Evolutionary conservation across 768 basidiomycete genomes (phyloP), one percentile per base, ranked within the genome.

Genomic region (Leccinum sublutescens): DNA sequence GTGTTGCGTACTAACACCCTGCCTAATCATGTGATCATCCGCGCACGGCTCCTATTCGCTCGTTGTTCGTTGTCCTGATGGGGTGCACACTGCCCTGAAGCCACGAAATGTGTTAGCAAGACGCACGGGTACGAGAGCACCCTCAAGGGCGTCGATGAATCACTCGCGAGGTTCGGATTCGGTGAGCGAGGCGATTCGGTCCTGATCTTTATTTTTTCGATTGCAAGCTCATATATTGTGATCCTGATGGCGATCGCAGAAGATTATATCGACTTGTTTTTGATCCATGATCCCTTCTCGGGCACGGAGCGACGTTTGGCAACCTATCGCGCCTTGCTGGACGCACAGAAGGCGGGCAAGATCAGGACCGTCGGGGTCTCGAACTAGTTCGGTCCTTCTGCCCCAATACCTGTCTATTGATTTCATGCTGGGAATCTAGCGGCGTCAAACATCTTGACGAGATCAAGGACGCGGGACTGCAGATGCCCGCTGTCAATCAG

Each of bases 331-430:
- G 89, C 88, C 7, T 77, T 94, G 11, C 70, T 85, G 5, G 84
- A 87, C 36, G 81, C 82, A n/a, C 81, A 82, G 62, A 67, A 75
- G 29, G 80, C 74, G 3, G 90, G 91, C 3, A 89, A 89, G 65
- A 80, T 92, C 53, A 79, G 82, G 61, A 79, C 79, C 5, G 82
- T 91, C n/a, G 91, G 91, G 2, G 91, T 93, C 7, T 92, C 89
- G 1, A 94, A 94, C 74, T 94, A 85, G 89, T 91, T 64, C 50
- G 87, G 43, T 45, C 11, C 68, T 21, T 52, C 47, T 45, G 29
- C 27, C 27, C 7, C 11, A 5, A 11, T 21, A 14, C 2, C 2
- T n/a, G 9, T 53, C 23, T 10, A 27, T 48, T 25, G 55, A 50
- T 60, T 52, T 23, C 33, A 57, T 10, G 3, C 27, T 50, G 31